Base-by-base conservation (phyloP, 352 stramenopile genomes). In the Pythium dissimile region DNA sequence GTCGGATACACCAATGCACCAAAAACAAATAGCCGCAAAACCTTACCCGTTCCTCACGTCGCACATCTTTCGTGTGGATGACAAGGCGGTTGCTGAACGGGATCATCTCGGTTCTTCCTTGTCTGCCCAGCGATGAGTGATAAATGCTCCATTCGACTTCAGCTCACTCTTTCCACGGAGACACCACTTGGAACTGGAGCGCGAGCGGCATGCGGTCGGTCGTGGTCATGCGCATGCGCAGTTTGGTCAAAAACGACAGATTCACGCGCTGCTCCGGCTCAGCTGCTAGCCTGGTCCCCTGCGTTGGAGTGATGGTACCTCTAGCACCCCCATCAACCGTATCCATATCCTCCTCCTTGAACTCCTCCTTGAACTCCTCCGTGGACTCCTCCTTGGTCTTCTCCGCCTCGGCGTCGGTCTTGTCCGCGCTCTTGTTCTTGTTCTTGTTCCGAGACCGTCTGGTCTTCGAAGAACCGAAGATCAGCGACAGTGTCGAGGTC, bases 121-220 rank as follows among this genome's bases (percentile, higher is more conserved):
- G 15, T 38, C 9, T 38, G n/a, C n/a, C n/a, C n/a, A n/a, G n/a
- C n/a, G n/a, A n/a, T n/a, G n/a, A n/a, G n/a, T n/a, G n/a, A n/a
- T n/a, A n/a, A n/a, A n/a, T n/a, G n/a, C n/a, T n/a, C n/a, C n/a
- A 37, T 37, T 8, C 34, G 20, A 18, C 6, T 41, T 41, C 34
- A 41, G 16, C 18, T 11, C 30, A 32, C 31, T 54, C 47, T 44
- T 44, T 54, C 32, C 47, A 54, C 11, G 47, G 47, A 23, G 18
- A 75, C 31, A 86, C 49, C 30, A 89, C 47, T 9, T 62, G 54
- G 54, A 88, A 90, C 30, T 67, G 73, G 23, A 90, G 56, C 16
- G 73, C 69, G 15, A 88, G 44, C 26, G 80, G 80, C 80, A 90
- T 90, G 41, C 73, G 73, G 31, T 75, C 74, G 6, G 80, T 90